Percentiles rank a stretch among this genome's conserved stretches.
These are phyloP conservation scores for Rhexocercosporidium sp. DNA, from an alignment of 2,329 filamentous ascomycete species.

Conservation along the genomic window DNA sequence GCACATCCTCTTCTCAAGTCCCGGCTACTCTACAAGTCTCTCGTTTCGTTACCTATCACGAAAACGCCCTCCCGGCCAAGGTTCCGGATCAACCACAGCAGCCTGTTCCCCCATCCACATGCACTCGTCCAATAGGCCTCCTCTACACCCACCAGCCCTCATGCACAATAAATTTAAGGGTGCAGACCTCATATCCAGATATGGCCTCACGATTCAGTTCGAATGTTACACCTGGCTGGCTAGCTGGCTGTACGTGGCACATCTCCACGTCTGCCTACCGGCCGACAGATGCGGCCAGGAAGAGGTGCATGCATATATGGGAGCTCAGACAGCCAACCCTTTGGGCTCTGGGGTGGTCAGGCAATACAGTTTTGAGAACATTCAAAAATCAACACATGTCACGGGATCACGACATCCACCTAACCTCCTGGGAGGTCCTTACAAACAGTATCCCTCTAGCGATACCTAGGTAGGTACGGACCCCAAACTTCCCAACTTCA, in stretches of 20 bases:
- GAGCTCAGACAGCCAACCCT: background rate
- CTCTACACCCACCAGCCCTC: background rate
- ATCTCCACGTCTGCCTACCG: background rate
- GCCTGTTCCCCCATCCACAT: background rate
- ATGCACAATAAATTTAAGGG: conserved; percentile 9
- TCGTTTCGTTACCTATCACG: conserved; percentile 6
- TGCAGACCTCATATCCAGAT: conserved; percentile 2
- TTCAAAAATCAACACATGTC: background rate
- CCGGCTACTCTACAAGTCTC: background rate
- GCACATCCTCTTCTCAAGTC: background rate
- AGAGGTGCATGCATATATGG: conserved; percentile 3
- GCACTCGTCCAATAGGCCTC: conserved; percentile 2
- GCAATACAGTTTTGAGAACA: background rate
- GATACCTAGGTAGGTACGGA: background rate
- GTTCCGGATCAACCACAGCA: conserved; percentile 8
- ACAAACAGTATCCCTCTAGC: background rate
- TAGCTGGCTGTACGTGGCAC: conserved; percentile 1
- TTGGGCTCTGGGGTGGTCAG: no score
- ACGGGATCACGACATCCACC: background rate
- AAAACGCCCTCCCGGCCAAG: conserved; percentile 4
- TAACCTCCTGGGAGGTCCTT: no score
- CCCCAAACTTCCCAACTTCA: background rate
- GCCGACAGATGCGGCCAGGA: conserved; percentile 3
- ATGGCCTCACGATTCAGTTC: background rate
- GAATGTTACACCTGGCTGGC: conserved; percentile 5